Conservation (phyloP, 805 yeast genomes). For the Spathaspora gorwiae region DNA sequence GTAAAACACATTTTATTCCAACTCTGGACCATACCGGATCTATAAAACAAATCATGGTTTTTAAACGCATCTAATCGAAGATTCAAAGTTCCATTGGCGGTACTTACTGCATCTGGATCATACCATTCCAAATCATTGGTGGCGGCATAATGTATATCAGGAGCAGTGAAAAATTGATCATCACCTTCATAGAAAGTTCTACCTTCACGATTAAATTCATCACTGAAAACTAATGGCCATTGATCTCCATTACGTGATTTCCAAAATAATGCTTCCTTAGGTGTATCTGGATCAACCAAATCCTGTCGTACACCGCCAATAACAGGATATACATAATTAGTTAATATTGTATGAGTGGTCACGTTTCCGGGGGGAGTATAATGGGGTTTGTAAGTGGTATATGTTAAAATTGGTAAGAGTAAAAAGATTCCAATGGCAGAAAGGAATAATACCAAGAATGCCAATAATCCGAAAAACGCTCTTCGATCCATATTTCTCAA, state of each 20-base stretch:
- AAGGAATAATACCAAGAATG: slow-evolving; percentile 50
- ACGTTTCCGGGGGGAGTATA: slow-evolving; percentile 9
- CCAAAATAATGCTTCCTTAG: slow-evolving; percentile 33
- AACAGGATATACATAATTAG: slow-evolving; percentile 53
- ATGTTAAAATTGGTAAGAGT: slow-evolving; percentile 78
- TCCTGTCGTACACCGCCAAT: slow-evolving; percentile 55
- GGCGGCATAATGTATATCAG: slow-evolving; percentile 78
- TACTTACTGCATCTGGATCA: slow-evolving; percentile 82
- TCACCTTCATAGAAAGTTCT: slow-evolving; percentile 87
- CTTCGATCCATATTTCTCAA: slow-evolving; percentile 61
- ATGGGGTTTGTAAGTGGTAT: slow-evolving; percentile 11
- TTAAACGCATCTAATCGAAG: slow-evolving; percentile 76
- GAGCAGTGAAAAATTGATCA: slow-evolving; percentile 88
- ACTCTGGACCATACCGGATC: slow-evolving; percentile 88
- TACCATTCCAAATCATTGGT: slow-evolving; percentile 94
- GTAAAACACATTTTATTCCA: slow-evolving; percentile 92
- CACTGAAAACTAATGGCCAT: slow-evolving; percentile 82
- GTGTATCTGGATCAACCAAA: slow-evolving; percentile 71
- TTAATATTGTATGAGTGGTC: slow-evolving; percentile 21
- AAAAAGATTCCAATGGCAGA: slow-evolving; percentile 68
- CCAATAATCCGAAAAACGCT: slow-evolving; percentile 56
- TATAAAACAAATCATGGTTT: slow-evolving; percentile 73
- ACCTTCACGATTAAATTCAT: slow-evolving; percentile 87
- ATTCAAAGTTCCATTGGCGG: slow-evolving; percentile 65
- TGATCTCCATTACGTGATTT: slow-evolving; percentile 57